phyloP scores from a whole-genome alignment of 345 rosid genomes.

The Raphanus sativus region DNA sequence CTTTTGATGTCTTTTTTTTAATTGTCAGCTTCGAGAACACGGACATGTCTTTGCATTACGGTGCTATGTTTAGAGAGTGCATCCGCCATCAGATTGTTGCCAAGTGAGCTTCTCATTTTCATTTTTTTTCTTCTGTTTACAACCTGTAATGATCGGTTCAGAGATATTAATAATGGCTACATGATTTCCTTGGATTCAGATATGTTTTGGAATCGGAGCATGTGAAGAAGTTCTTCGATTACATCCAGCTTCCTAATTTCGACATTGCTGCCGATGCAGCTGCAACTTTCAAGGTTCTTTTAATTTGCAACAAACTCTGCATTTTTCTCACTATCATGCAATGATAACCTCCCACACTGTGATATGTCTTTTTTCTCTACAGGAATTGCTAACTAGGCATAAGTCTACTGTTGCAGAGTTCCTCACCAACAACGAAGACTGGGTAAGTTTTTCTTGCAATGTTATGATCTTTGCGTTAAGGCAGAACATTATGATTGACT shows the following conservation, averaged over 20 bases:
- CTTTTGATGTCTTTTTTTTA: conserved; percentile 23
- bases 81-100: conserved; percentile 96
- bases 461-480: not conserved
- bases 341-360: conserved; percentile 22
- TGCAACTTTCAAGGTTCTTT: conserved; percentile 86
- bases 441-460: conserved; percentile 52
- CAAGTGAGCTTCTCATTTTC: conserved; percentile 45
- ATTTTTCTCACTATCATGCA: not conserved
- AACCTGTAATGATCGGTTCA: not conserved
- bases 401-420: conserved; percentile 98
- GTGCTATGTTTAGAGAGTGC: conserved; percentile 98
- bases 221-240: conserved; percentile 87
- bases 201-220: conserved; percentile 86
- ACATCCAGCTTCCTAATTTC: conserved; percentile 93
- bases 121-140: not conserved
- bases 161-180: not conserved
- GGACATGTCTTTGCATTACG: conserved; percentile 96
- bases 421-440: conserved; percentile 86
- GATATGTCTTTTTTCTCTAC: conserved; percentile 32
- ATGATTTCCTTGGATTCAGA: conserved; percentile 42
- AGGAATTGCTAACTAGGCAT: conserved; percentile 98
- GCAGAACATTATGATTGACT: not conserved
- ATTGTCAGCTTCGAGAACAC: conserved; percentile 63
- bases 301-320: not conserved
- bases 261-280: conserved; percentile 99